Evolutionary conservation across 2,329 filamentous ascomycete species (phyloP).

Genomic region (Alternaria conjuncta): DNA sequence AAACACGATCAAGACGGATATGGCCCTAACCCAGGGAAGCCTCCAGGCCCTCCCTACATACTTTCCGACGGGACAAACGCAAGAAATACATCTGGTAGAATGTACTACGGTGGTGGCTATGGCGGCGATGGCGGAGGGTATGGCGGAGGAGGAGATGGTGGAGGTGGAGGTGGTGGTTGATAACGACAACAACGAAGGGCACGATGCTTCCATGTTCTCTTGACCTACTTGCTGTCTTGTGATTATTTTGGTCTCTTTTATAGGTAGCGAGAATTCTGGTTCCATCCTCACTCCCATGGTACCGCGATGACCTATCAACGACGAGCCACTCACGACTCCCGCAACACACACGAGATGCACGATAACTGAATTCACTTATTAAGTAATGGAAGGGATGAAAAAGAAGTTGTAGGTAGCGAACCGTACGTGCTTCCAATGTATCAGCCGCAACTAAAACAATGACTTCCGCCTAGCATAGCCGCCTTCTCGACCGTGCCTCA

Average conservation of each 20-base stretch:
- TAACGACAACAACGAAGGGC: not conserved
- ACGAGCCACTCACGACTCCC: too few relatives aligned
- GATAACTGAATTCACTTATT: too few relatives aligned
- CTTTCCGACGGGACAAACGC: not conserved
- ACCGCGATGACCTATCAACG: too few relatives aligned
- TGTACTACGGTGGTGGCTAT: slow-evolving; percentile 12
- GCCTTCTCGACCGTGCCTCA: not conserved
- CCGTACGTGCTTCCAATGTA: too few relatives aligned
- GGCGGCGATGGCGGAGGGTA: slow-evolving; percentile 12
- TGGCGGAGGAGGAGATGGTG: slow-evolving; percentile 9
- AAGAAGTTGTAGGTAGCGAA: too few relatives aligned
- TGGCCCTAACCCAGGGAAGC: not conserved
- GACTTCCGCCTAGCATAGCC: not conserved
- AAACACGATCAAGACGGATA: not conserved
- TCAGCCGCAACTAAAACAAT: not conserved
- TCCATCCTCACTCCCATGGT: too few relatives aligned
- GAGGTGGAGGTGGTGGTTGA: slow-evolving; percentile 4
- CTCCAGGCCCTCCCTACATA: not conserved
- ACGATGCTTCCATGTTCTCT: too few relatives aligned
- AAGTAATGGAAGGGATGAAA: too few relatives aligned
- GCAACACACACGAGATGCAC: too few relatives aligned
- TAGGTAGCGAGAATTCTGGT: too few relatives aligned
- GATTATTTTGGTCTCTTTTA: too few relatives aligned
- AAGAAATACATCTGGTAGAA: not conserved
- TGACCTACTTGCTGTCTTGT: too few relatives aligned